Base-by-base conservation (phyloP, 495 filamentous ascomycete species). In the Lasiosphaeria miniovina region DNA sequence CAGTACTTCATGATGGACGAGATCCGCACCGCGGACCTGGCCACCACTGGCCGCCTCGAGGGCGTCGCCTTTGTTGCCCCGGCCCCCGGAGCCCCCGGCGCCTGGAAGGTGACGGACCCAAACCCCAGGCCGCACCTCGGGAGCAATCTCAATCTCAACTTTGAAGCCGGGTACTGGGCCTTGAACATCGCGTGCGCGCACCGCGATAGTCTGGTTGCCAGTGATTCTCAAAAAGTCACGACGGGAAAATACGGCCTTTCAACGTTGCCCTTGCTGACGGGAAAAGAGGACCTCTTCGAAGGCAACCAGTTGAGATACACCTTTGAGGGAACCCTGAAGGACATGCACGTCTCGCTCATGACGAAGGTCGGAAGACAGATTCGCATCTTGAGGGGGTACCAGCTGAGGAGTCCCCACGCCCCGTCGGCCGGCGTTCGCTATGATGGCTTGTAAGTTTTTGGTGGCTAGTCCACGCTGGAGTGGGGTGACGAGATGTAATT, bases 381-480 rank as follows among this genome's bases (percentile, higher is more conserved):
- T 15, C 73, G 77, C 7, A 61, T 83, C 6, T 57, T 83, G 35
- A 60, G 80, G 49, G 76, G 78, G 0, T 64, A 74, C 46, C 52
- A 54, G 33, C 60, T 83, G n/a, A 72, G 67, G 57, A 79, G 77
- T 49, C 63, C 68, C 36, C 71, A 76, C 24, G 77, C 79, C 2
- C 80, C 80, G 6, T 36, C 54, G 34, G 77, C 68, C 2, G 80
- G 80, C 4, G 58, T 83, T 6, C 67, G 80, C 51, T 80, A 80
- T 45, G 80, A 83, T 61, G 80, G 80, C 52, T 55, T 80, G 77
- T 83, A 68, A 54, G 75, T 74, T 1, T 17, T 3, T 14, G 9
- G 15, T 49, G 49, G 6, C 12, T 43, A 24, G 36, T 49, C 17
- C 61, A 58, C 24, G 24, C 24, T 24, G 24, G 24, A 24, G 24